phyloP scores from a whole-genome alignment of 345 rosid genomes.

The Carallia pectinifolia region DNA sequence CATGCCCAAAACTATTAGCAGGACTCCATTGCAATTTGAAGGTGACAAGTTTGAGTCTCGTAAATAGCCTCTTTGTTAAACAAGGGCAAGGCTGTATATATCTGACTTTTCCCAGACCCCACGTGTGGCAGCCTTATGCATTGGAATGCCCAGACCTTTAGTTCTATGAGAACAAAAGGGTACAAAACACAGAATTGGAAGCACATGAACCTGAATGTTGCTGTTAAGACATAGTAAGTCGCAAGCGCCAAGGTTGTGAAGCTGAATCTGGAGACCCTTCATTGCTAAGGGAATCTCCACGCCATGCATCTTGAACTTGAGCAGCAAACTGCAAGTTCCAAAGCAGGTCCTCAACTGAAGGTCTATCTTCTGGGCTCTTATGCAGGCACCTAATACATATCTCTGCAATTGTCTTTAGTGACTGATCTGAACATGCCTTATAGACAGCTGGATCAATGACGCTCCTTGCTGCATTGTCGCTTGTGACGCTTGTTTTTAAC shows the following conservation, averaged over 20 bases:
- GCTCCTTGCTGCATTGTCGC: conserved; percentile 55
- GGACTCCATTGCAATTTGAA: too few relatives aligned
- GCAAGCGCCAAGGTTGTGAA: conserved; percentile 19
- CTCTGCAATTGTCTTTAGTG: conserved; percentile 78
- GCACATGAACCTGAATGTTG: conserved; percentile 19
- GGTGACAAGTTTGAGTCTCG: too few relatives aligned
- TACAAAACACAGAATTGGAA: not conserved
- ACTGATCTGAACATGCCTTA: conserved; percentile 65
- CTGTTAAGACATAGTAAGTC: conserved; percentile 25
- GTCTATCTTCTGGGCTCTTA: conserved; percentile 57
- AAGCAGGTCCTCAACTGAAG: conserved; percentile 81
- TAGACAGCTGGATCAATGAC: conserved; percentile 56
- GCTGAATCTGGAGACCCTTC: conserved; percentile 63
- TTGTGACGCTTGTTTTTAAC: conserved; percentile 53
- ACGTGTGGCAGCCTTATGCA: too few relatives aligned
- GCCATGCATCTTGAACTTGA: conserved; percentile 76
- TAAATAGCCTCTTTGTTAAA: too few relatives aligned
- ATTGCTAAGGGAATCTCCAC: conserved; percentile 58
- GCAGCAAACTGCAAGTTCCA: conserved; percentile 97
- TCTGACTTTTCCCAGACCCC: too few relatives aligned
- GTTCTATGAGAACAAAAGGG: not conserved
- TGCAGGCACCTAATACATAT: conserved; percentile 70
- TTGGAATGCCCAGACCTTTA: not conserved
- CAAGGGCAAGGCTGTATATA: too few relatives aligned
- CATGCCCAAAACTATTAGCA: too few relatives aligned